Conservation (phyloP, 129 eudicot species). For the Flaveria sonorensis region DNA sequence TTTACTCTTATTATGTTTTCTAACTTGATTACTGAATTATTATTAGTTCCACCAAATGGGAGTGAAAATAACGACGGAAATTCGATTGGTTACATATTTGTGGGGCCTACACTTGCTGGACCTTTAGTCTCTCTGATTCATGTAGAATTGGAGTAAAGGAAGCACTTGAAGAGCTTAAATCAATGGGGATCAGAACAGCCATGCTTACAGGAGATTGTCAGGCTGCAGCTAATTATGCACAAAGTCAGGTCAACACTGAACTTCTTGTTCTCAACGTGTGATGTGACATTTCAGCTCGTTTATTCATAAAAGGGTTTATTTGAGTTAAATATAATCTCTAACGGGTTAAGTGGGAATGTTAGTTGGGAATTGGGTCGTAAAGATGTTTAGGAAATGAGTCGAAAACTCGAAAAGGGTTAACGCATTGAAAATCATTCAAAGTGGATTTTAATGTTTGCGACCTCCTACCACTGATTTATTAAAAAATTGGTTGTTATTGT, state of each 20-base stretch:
- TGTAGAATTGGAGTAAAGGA: constrained; percentile 83
- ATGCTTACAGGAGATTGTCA: constrained; percentile 88
- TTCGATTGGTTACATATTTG: constrained; percentile 62
- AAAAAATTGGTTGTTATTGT: too few species aligned
- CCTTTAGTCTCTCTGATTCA: constrained; percentile 70
- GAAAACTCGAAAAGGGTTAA: neutral
- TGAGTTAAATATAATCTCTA: neutral
- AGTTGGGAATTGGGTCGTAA: neutral
- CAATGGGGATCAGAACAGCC: constrained; percentile 74
- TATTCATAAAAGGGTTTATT: neutral
- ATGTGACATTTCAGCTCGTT: neutral
- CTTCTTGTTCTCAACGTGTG: neutral
- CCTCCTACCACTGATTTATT: neutral
- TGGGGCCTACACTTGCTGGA: constrained; percentile 60
- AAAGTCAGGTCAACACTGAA: constrained; percentile 59
- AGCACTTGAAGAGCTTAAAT: constrained; percentile 70
- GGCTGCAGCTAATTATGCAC: constrained; percentile 79
- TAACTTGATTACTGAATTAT: constrained; percentile 22
- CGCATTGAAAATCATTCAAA: neutral
- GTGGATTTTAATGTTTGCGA: neutral
- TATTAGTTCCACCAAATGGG: constrained; percentile 51
- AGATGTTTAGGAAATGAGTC: neutral
- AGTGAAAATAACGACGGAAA: constrained; percentile 55
- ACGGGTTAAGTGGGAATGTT: neutral
- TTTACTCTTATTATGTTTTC: neutral